phyloP scores from a whole-genome alignment of 768 basidiomycete genomes.

The Termitomyces sp. region DNA sequence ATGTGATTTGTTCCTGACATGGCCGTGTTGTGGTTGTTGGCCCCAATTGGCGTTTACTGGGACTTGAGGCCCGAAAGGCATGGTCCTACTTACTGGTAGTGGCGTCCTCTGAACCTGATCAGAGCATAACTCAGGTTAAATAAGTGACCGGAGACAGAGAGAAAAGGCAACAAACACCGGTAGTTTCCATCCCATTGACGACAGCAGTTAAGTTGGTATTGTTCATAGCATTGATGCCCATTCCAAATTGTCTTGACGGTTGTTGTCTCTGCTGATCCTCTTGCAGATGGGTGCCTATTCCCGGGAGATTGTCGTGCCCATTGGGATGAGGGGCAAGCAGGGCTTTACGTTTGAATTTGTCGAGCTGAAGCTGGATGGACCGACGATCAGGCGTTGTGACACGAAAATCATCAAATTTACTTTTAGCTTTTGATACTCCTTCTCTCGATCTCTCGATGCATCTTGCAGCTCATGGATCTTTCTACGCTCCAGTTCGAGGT shows the following conservation, averaged over 20 bases:
- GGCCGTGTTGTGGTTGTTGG: slow-evolving; percentile 24
- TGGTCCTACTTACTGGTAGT: slow-evolving; percentile 47
- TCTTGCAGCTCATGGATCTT: slow-evolving; percentile 74
- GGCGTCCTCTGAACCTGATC: slow-evolving; percentile 67
- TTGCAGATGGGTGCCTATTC: slow-evolving; percentile 9
- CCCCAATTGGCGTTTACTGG: slow-evolving; percentile 22
- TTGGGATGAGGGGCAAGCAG: slow-evolving; percentile 45
- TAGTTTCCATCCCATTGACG: slow-evolving; percentile 61
- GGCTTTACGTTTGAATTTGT: slow-evolving; percentile 78
- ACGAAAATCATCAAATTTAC: slow-evolving; percentile 23
- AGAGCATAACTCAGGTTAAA: background rate
- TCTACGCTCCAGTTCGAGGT: slow-evolving; percentile 73
- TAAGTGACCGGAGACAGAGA: background rate
- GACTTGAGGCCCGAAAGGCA: slow-evolving; percentile 20
- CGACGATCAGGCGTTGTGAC: background rate
- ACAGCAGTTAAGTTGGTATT: slow-evolving; percentile 46
- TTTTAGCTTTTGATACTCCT: slow-evolving; percentile 86
- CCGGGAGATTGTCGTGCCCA: slow-evolving; percentile 12
- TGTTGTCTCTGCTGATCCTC: slow-evolving; percentile 6
- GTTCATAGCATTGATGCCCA: slow-evolving; percentile 11
- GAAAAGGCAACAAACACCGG: slow-evolving; percentile 38
- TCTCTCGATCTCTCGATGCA: slow-evolving; percentile 67
- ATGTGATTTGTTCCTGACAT: slow-evolving; percentile 31
- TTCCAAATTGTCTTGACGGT: slow-evolving; percentile 9
- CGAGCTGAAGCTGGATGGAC: slow-evolving; percentile 54